Evolutionary conservation across 2,329 filamentous ascomycete species (phyloP).

Genomic region (Pyrenophora seminiperda): DNA sequence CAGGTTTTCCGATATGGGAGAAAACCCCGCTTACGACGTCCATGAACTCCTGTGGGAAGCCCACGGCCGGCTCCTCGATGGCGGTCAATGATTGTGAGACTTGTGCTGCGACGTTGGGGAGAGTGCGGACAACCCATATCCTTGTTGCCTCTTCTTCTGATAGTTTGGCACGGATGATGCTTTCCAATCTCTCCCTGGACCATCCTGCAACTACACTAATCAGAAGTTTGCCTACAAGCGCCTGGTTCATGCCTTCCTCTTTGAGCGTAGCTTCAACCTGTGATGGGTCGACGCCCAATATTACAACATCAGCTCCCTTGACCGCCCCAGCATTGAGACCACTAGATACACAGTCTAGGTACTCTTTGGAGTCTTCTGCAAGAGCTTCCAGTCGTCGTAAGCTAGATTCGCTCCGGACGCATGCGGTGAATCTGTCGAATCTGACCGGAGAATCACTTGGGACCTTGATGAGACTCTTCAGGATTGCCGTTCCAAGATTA

Average conservation of each 20-base stretch:
- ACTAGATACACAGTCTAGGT: no score
- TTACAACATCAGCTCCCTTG: conserved; percentile 48
- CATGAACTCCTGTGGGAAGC: conserved; percentile 21
- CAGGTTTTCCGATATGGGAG: conserved; percentile 29
- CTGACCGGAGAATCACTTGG: conserved; percentile 10
- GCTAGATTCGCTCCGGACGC: conserved; percentile 46
- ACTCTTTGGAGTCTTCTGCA: no score
- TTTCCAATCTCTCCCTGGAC: conserved; percentile 40
- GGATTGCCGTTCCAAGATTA: conserved; percentile 49
- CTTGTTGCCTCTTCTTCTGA: conserved; percentile 21
- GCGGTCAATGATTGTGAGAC: conserved; percentile 52
- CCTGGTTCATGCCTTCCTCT: conserved; percentile 47
- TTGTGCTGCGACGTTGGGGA: conserved; percentile 54
- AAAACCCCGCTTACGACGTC: conserved; percentile 30
- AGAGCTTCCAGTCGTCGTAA: no score
- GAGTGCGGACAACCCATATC: conserved; percentile 49
- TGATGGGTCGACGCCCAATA: conserved; percentile 56
- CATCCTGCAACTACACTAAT: conserved; percentile 60
- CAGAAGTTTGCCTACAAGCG: conserved; percentile 53
- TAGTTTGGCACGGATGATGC: background rate
- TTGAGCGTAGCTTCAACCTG: conserved; percentile 50
- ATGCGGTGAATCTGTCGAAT: conserved; percentile 50
- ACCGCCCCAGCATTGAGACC: conserved; percentile 46
- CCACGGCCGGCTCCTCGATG: conserved; percentile 31
- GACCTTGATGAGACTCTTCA: conserved; percentile 42